These are phyloP conservation scores for Lathyrus aphaca DNA, from an alignment of 306 rosid species.

Conservation along the genomic window DNA sequence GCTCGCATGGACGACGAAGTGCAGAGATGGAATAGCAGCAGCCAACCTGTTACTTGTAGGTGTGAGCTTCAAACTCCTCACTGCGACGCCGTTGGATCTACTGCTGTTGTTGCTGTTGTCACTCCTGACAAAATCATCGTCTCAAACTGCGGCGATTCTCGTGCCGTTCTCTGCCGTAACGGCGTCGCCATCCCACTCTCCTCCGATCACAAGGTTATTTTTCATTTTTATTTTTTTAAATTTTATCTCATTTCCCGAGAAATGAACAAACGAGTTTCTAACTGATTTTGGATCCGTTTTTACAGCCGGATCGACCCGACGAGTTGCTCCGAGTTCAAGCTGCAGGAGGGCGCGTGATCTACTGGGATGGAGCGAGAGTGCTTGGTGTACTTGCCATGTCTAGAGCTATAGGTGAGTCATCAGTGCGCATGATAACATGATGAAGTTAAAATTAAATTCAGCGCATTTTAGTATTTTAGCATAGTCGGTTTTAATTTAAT, in stretches of 20 bases:
- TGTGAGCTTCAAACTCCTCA: constrained; percentile 68
- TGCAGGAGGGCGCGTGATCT: constrained; percentile 84
- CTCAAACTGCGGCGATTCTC: constrained; percentile 92
- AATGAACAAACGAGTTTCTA: not conserved
- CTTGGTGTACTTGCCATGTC: constrained; percentile 93
- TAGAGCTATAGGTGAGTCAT: constrained; percentile 69
- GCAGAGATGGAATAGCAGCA: constrained; percentile 29
- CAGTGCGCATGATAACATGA: not conserved
- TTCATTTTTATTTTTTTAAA: not conserved
- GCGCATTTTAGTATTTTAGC: constrained; percentile 28
- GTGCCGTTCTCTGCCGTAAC: constrained; percentile 81
- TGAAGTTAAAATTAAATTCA: not conserved
- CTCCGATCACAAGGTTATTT: constrained; percentile 75
- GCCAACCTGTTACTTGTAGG: constrained; percentile 36
- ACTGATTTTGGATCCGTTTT: constrained; percentile 8
- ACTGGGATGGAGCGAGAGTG: constrained; percentile 89
- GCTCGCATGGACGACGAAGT: constrained; percentile 54
- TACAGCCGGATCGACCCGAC: constrained; percentile 92
- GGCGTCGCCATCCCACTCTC: constrained; percentile 77
- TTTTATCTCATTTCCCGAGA: not conserved
- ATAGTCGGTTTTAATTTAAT: not conserved
- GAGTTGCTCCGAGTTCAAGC: constrained; percentile 75
- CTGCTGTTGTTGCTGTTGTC: constrained; percentile 66
- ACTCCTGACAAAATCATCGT: constrained; percentile 66
- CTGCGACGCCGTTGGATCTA: constrained; percentile 93